Base-by-base conservation (phyloP, 164 flowering plant genomes). In the Chimonanthus praecox region DNA sequence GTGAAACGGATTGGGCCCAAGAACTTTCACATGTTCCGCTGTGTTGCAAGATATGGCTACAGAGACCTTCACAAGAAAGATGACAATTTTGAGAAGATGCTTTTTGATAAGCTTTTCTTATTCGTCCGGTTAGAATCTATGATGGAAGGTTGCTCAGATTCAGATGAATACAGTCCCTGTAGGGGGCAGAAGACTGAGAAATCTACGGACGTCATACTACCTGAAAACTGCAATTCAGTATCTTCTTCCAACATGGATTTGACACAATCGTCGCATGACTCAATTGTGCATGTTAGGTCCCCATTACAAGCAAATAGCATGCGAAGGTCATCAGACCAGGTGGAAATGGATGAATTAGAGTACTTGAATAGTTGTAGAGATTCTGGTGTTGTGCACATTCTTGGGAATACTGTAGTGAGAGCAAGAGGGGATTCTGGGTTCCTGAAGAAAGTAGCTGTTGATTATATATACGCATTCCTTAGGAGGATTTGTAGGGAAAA, bases 141-240 rank as follows among this genome's bases (percentile, higher is more conserved):
- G 97, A 93, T 92, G 99, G 99, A 95, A 74, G 94, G 91, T 0
- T 87, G 88, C 69, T 91, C 98, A 9, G 97, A 94, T 74, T 92
- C 97, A 0, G 83, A 80, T 13, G 80, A 80, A 45, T 74, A 70
- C 43, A 77, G 78, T 70, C 15, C 85, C 7, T 86, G 80, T 68
- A 89, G 86, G 58, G 11, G 13, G 16, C 89, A 85, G 76, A 88
- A 87, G 73, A 87, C 90, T 0, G 80, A 73, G 61, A 82, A 51
- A 61, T 89, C 95, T 0, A 74, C 78, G 43, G 92, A 86, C 3
- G 71, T 60, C 68, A 72, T 82, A 46, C 46, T 82, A 74, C 74
- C 70, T 6, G 80, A 82, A 43, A 86, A 83, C 49, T 75, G 73
- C 43, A 80, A 81, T 73, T 74, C 83, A 43, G 21, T 71, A 46